Evolutionary conservation across 2,329 filamentous ascomycete genomes (phyloP).

Genomic region (Colletotrichum sp.): DNA sequence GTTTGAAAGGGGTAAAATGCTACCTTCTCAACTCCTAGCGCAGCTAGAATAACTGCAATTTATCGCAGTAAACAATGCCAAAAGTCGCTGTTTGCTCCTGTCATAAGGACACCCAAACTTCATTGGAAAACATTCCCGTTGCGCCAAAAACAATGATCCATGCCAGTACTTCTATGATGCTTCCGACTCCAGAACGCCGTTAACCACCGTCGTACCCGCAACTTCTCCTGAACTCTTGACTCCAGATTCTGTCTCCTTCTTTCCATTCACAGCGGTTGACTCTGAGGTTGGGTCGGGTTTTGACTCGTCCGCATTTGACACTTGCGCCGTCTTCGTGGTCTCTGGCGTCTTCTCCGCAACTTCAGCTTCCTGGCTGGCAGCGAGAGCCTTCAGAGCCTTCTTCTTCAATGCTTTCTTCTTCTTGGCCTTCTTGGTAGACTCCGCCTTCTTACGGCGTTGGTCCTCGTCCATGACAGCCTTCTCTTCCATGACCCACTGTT

Average conservation of each 20-base stretch:
- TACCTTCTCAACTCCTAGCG: neutral
- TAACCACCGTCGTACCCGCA: neutral
- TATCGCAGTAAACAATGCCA: neutral
- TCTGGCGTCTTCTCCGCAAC: neutral
- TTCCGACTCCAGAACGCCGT: neutral
- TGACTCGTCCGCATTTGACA: neutral
- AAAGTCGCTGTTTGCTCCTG: neutral
- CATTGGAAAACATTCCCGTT: neutral
- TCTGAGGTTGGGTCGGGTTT: neutral
- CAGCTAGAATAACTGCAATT: neutral
- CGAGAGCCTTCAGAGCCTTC: neutral
- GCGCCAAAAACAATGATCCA: neutral
- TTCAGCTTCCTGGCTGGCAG: neutral
- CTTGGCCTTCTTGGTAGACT: neutral
- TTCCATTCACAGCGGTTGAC: neutral
- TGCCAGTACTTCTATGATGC: neutral
- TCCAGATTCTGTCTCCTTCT: neutral
- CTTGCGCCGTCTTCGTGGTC: neutral
- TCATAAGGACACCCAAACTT: neutral
- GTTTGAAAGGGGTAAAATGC: neutral
- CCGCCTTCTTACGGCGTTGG: neutral
- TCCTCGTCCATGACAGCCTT: constrained; percentile 9
- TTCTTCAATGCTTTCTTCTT: constrained; percentile 1
- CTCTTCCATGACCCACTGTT: constrained; percentile 2
- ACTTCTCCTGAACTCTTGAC: neutral